A percentile compares a stretch with the other conserved stretches of the same genome.
These are phyloP conservation scores for Leishmania tarentolae DNA, from an alignment of 208 protist genomes.

Conservation along the genomic window DNA sequence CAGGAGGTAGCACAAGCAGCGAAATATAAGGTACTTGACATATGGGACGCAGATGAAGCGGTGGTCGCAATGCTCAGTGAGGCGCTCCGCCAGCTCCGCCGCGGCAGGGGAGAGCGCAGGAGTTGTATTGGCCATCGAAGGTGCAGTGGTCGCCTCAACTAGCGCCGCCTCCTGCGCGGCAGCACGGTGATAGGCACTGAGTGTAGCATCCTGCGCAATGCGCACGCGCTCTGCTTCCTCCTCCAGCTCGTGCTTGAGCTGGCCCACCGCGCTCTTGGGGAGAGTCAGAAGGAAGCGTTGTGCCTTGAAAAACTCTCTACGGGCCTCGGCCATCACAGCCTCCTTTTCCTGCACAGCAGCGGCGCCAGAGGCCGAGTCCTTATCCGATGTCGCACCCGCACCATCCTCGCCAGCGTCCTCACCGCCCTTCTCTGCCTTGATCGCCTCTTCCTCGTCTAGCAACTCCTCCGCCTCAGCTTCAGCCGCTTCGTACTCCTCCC, in stretches of 20 bases:
- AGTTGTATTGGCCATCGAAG: conserved; percentile 2
- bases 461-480: conserved; percentile 74
- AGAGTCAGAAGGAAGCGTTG: conserved; percentile 79
- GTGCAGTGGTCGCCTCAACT: conserved; percentile 12
- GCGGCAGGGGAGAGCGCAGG: conserved; percentile 40
- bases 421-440: conserved; percentile 19
- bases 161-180: conserved; percentile 36
- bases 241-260: conserved; percentile 57
- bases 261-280: conserved; percentile 60
- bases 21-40: conserved; percentile 67
- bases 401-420: conserved; percentile 12
- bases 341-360: conserved; percentile 34
- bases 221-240: conserved; percentile 57
- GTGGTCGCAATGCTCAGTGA: conserved; percentile 49
- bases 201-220: conserved; percentile 41
- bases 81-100: conserved; percentile 33
- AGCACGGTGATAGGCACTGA: conserved; percentile 22
- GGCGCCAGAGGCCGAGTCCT: conserved; percentile 20
- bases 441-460: conserved; percentile 42
- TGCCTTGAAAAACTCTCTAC: conserved; percentile 60
- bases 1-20: conserved; percentile 79
- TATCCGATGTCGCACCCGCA: conserved; percentile 12
- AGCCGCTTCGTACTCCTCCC: conserved; percentile 56
- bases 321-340: conserved; percentile 44
- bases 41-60: conserved; percentile 50